phyloP scores from a whole-genome alignment of 1,284 basidiomycete genomes.

The Cryptococcus amylolentus region DNA sequence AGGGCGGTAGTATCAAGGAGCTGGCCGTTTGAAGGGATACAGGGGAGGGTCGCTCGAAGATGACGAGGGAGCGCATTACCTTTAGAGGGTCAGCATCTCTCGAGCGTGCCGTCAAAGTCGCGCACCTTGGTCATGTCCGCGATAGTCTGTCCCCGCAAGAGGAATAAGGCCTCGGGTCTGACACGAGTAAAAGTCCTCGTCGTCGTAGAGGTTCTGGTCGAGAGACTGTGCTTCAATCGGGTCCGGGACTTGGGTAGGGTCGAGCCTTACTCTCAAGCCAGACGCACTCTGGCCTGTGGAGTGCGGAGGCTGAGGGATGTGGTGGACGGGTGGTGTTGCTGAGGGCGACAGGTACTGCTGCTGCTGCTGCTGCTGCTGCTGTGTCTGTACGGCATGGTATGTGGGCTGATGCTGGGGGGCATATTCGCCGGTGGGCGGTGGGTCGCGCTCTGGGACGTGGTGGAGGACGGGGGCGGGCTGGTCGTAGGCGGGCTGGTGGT shows the following conservation, averaged over 20 bases:
- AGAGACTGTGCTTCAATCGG: constrained; percentile 77
- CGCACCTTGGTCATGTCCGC: constrained; percentile 87
- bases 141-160: constrained; percentile 79
- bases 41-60: constrained; percentile 64
- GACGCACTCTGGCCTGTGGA: constrained; percentile 66
- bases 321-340: constrained; percentile 31
- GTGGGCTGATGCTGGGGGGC: constrained; percentile 15
- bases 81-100: constrained; percentile 22
- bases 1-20: constrained; percentile 78
- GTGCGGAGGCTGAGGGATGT: constrained; percentile 75
- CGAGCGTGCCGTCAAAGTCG: neutral
- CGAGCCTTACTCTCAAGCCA: constrained; percentile 73
- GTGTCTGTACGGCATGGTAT: constrained; percentile 6
- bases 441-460: constrained; percentile 17
- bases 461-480: constrained; percentile 31
- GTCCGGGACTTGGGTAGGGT: constrained; percentile 86
- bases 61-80: constrained; percentile 69
- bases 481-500: constrained; percentile 7
- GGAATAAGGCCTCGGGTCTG: constrained; percentile 71
- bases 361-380: constrained; percentile 17
- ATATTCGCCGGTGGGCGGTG: constrained; percentile 29
- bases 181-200: constrained; percentile 71
- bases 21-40: constrained; percentile 73
- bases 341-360: constrained; percentile 20
- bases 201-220: constrained; percentile 80